Base-by-base conservation (phyloP, 2,329 filamentous ascomycete species). In the Aureobasidium sp. region DNA sequence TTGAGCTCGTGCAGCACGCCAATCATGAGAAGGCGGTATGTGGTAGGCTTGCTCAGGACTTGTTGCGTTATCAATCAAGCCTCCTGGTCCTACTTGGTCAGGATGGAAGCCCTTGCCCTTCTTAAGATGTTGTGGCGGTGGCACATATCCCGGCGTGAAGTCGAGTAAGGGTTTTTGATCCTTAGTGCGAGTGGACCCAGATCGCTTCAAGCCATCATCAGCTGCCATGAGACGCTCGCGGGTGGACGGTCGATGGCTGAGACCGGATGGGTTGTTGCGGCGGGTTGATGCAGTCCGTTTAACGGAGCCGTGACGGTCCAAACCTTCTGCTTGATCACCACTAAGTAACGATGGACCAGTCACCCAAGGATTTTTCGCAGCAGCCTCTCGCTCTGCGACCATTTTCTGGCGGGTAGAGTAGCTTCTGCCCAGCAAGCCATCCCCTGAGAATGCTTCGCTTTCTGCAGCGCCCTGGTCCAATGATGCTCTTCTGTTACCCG, bases 111-210 rank as follows among this genome's bases (percentile, higher is more conserved):
- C 80, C 55, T 76, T 76, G 14, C 76, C 73, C 44, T 78, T 77
- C 41, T 72, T 73, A 50, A 72, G 68, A 62, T 77, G 76, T 65
- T 84, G 75, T 16, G 83, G 83, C 6, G 83, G 76, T 57, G 86
- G 83, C 45, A 77, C 74, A 62, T 84, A 85, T 44, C 75, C 73
- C 0, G 82, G 81, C 0, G 81, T 83, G 35, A 89, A 74, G 61
- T 87, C 85, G 25, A 90, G 69, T 5, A 90, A 74, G 1, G 86
- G 85, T 57, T 81, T 81, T 60, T 67, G 70, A 21, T 67, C 64
- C 5, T 65, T 47, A 66, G 59, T 14, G 41, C 48, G 50, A 55
- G 59, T 53, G 2, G 78, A 79, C n/a, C 66, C 67, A n/a, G 71
- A 71, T 45, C 75, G 71, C 35, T 68, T 67, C 4, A 76, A 63